Conservation (phyloP, 768 basidiomycete genomes). For the Boletus edulis region DNA sequence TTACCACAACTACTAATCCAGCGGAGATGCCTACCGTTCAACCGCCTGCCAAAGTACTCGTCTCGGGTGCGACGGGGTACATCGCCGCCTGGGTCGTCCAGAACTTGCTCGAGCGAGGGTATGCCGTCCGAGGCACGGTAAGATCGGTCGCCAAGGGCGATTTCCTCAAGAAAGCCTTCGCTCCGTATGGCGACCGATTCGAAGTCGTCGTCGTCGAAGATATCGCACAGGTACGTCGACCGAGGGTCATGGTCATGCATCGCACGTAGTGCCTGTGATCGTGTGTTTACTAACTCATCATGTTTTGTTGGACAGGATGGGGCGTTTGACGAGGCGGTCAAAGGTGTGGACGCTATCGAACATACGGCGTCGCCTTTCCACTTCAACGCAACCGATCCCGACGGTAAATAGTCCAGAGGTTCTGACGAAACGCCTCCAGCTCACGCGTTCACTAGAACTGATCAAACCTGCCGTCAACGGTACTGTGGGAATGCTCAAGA, state of each 20-base stretch:
- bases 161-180: slow-evolving; percentile 54
- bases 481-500: slow-evolving; percentile 60
- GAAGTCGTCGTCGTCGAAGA: slow-evolving; percentile 69
- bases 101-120: slow-evolving; percentile 58
- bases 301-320: slow-evolving; percentile 39
- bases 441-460: slow-evolving; percentile 40
- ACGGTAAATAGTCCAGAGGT: slow-evolving; percentile 19
- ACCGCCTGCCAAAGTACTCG: slow-evolving; percentile 29
- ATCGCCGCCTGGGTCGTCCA: slow-evolving; percentile 48
- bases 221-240: slow-evolving; percentile 46
- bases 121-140: slow-evolving; percentile 63
- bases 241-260: no score
- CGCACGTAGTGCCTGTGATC: no score
- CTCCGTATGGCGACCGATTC: slow-evolving; percentile 52
- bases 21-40: slow-evolving; percentile 23
- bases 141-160: slow-evolving; percentile 59
- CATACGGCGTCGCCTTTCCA: slow-evolving; percentile 69
- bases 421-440: neutral
- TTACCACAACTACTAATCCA: no score
- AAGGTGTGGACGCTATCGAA: slow-evolving; percentile 68
- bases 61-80: slow-evolving; percentile 29
- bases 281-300: no score
- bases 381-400: slow-evolving; percentile 43
- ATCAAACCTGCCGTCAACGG: slow-evolving; percentile 72
- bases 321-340: slow-evolving; percentile 78